Conservation (phyloP, 768 basidiomycete genomes). For the Agrocybe chaxingu region DNA sequence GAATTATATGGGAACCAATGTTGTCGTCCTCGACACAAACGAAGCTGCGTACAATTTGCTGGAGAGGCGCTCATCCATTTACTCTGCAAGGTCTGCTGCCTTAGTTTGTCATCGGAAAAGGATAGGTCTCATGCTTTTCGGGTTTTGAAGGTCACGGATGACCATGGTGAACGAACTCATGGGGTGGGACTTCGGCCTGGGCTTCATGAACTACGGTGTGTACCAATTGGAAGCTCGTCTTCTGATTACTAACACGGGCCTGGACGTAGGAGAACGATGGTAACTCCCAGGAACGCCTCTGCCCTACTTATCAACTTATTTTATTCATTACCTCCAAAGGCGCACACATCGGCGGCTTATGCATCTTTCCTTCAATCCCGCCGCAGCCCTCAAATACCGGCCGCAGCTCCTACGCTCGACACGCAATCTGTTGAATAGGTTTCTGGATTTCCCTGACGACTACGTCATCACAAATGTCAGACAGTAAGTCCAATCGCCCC, state of each 20-base stretch:
- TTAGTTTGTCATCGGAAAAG: neutral
- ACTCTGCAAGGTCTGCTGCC: constrained; percentile 16
- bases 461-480: constrained; percentile 28
- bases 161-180: constrained; percentile 23
- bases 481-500: constrained; percentile 23
- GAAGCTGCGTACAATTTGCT: constrained; percentile 39
- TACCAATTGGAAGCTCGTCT: neutral
- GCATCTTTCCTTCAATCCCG: constrained; percentile 15
- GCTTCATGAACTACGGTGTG: constrained; percentile 16
- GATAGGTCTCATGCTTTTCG: neutral
- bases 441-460: constrained; percentile 28
- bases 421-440: constrained; percentile 27
- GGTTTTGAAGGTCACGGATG: constrained; percentile 12
- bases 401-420: constrained; percentile 26
- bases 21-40: constrained; percentile 31
- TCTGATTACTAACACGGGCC: no score
- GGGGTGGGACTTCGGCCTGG: constrained; percentile 20
- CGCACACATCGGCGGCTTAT: constrained; percentile 14
- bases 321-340: constrained; percentile 1
- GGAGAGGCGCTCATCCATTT: constrained; percentile 35
- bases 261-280: no score
- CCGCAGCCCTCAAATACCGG: constrained; percentile 17
- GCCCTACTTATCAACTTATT: neutral
- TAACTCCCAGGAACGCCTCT: no score
- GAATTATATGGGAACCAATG: constrained; percentile 19